Conservation (phyloP, 306 rosid genomes). For the Erythrophleum fordii region DNA sequence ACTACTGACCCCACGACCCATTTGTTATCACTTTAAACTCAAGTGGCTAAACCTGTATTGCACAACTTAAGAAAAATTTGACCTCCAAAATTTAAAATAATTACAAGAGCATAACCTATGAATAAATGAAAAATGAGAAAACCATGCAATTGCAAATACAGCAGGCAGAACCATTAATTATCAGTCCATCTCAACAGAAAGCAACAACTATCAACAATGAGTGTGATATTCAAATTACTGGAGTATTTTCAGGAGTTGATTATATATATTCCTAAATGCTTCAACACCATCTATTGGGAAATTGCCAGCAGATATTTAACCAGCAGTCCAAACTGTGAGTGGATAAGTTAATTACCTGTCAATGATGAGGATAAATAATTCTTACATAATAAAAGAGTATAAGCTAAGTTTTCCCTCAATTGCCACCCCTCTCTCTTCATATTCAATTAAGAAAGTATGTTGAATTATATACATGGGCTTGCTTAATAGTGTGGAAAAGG, state of each 20-base stretch:
- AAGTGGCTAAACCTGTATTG: constrained; percentile 38
- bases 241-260: background rate
- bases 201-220: background rate
- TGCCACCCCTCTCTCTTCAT: background rate
- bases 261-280: background rate
- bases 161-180: background rate
- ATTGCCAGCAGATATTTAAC: constrained; percentile 1
- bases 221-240: background rate
- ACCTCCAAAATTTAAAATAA: background rate
- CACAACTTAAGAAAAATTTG: constrained; percentile 2
- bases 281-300: no score
- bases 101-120: background rate
- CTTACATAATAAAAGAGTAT: background rate
- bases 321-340: background rate
- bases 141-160: background rate
- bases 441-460: background rate
- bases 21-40: constrained; percentile 35
- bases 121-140: background rate
- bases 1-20: constrained; percentile 88
- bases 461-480: background rate
- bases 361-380: background rate
- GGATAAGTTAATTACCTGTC: background rate
- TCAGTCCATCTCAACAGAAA: background rate
- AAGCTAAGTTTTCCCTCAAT: background rate
- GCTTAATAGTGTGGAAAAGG: background rate